Evolutionary conservation across 2,329 filamentous ascomycete species (phyloP), one percentile per base, ranked within the genome.

Genomic region (Onygenales sp.): DNA sequence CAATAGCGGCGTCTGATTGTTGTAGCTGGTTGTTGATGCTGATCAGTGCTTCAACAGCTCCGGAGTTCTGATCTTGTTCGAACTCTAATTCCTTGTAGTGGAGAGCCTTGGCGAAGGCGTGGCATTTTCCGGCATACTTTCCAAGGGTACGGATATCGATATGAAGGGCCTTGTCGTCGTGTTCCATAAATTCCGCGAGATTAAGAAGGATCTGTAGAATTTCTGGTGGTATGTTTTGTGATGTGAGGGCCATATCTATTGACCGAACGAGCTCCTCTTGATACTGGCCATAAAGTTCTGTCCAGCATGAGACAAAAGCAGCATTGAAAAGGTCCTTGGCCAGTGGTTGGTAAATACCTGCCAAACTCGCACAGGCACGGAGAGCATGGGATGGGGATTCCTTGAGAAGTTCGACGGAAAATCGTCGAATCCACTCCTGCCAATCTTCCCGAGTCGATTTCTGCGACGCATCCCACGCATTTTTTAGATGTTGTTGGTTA

Each of bases 41-140:
- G 62, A 99, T 99, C 55, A 99, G 77, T 6, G 94, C 94, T 70
- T 99, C 93, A 1, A 98, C 93, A 2, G 92, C 91, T 54, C 87
- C 88, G 14, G 90, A 89, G 67, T 92, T 97, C 68, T 97, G 93
- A 67, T 98, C 94, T 61, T 96, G 92, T 55, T 97, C 82, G 68
- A 98, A 99, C 66, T 99, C 94, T 0, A 98, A 78, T 69, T 99
- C 93, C 67, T 99, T 99, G 74, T 98, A 99, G 65, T 99, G 93
- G 40, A 99, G 76, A 8, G 93, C 93, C 71, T 99, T 99, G 36
- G 93, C 93, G 66, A 95, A 98, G 4, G 93, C 94, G 69, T 99
- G 93, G 61, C 94, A 98, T 63, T 94, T 92, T 17, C 88, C 92
- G 48, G 93, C 93, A 68, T 97, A 95, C 65, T 92, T 87, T 34